Base-by-base conservation (phyloP, 495 filamentous ascomycete genomes). In the Cercophora samala region DNA sequence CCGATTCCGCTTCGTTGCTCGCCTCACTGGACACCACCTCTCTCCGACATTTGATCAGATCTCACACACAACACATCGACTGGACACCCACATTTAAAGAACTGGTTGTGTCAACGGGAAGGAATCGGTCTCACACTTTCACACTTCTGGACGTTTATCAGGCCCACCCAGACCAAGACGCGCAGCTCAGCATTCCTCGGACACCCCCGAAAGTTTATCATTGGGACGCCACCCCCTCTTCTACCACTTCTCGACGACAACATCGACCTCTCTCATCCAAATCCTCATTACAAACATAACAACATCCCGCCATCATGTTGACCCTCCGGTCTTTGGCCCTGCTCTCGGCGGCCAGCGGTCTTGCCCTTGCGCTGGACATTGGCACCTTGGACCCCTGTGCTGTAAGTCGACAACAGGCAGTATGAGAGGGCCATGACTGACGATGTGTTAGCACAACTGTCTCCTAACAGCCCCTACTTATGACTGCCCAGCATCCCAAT, bases 321-420 rank as follows among this genome's bases (percentile, higher is more conserved):
- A 59, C 66, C 1, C n/a, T 72, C 46, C 67, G 64, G 25, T 55
- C 68, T 5, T 58, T 76, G 37, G 51, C 64, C 60, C 63, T 76
- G 64, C 61, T 76, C 24, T 63, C 64, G 17, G 66, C 69, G 26
- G 70, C 73, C 5, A 64, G 32, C 5, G 22, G 37, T 9, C 37
- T 71, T 5, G 73, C 64, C 51, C 66, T 32, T 60, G 70, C 65
- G 37, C 73, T 75, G 66, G 21, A 70, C 19, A 63, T 74, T 19
- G 70, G 72, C 32, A 70, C 54, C 37, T 64, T 76, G 22, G 51
- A 67, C 13, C 13, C 17, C 11, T 78, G 74, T 55, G 72, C 64
- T 25, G 74, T 77, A 70, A 67, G 76, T 73, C 55, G 61, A 24
- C 56, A 58, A 54, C 4, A 64, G 32, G 56, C 21, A 19, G 51